Evolutionary conservation across 768 basidiomycete genomes (phyloP).

Genomic region (Arthromyces matolae): DNA sequence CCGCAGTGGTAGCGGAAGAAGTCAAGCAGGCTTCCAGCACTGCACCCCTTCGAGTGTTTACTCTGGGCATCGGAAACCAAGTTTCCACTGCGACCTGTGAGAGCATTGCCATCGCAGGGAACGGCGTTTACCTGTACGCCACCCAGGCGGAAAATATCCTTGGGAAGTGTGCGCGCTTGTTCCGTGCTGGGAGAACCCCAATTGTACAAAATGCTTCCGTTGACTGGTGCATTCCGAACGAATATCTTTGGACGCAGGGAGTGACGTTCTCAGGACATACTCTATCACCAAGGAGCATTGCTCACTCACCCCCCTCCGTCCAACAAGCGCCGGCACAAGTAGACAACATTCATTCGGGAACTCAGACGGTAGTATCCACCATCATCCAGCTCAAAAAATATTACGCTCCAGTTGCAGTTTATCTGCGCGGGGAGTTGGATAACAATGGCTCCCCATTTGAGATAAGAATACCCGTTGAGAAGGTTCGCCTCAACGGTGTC

Average conservation of each 20-base stretch:
- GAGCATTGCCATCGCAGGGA: conserved; percentile 50
- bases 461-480: conserved; percentile 27
- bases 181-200: conserved; percentile 48
- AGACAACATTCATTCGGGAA: conserved; percentile 32
- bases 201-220: conserved; percentile 42
- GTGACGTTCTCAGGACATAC: conserved; percentile 17
- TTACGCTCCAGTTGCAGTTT: conserved; percentile 29
- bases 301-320: conserved; percentile 25
- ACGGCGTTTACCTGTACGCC: conserved; percentile 48
- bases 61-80: conserved; percentile 51
- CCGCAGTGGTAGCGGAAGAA: conserved; percentile 21
- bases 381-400: conserved; percentile 28
- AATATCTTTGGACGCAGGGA: conserved; percentile 15
- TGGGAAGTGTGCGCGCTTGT: conserved; percentile 45
- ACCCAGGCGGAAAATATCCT: conserved; percentile 41
- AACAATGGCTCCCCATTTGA: conserved; percentile 28
- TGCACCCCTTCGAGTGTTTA: conserved; percentile 47
- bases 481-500: conserved; percentile 30
- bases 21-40: conserved; percentile 26
- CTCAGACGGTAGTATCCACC: conserved; percentile 30
- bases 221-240: conserved; percentile 45
- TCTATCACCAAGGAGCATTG: conserved; percentile 18
- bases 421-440: conserved; percentile 32
- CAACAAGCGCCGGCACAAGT: conserved; percentile 36
- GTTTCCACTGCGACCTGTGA: conserved; percentile 51